phyloP scores from a whole-genome alignment of 176 grass and related monocot genomes.

The Leersia perrieri region DNA sequence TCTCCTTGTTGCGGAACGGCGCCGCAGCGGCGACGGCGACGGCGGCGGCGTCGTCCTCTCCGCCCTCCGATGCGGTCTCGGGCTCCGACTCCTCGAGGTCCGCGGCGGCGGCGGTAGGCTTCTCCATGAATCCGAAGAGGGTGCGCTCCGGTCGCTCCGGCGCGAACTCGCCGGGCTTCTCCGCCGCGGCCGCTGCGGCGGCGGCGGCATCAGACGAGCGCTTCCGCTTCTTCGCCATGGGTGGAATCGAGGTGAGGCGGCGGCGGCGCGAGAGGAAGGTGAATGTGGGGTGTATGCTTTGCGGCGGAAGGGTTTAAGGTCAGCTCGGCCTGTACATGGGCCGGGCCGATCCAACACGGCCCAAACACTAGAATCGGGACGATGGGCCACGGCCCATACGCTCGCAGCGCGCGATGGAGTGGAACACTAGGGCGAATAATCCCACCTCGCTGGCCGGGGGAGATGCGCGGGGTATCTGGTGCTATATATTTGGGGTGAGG shows the following conservation, averaged over 20 bases:
- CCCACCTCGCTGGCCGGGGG: neutral
- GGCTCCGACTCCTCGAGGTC: neutral
- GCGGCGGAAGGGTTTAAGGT: slow-evolving; percentile 29
- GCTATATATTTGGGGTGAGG: too few relatives aligned
- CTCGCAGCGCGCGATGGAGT: neutral
- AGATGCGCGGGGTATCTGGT: rapidly evolving
- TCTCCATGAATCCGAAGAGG: slow-evolving; percentile 78
- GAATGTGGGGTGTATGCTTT: neutral
- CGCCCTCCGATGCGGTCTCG: slow-evolving; percentile 11
- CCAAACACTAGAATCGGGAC: neutral
- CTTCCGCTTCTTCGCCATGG: slow-evolving; percentile 89
- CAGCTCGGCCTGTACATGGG: too few relatives aligned
- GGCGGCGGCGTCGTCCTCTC: neutral
- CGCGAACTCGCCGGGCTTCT: slow-evolving; percentile 49
- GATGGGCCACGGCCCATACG: neutral
- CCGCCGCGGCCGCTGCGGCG: neutral
- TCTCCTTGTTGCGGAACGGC: slow-evolving; percentile 83
- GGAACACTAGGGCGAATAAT: neutral
- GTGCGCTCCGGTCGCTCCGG: slow-evolving; percentile 53
- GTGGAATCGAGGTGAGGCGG: neutral
- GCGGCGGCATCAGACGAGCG: slow-evolving; percentile 20
- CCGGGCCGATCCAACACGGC: neutral
- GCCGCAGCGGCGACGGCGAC: neutral
- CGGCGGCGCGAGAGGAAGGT: neutral
- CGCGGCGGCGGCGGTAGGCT: neutral